Percentiles rank a stretch among this genome's conserved stretches.
These are phyloP conservation scores for Huntiella abstrusa DNA, from an alignment of 2,329 filamentous ascomycete species.

Conservation along the genomic window DNA sequence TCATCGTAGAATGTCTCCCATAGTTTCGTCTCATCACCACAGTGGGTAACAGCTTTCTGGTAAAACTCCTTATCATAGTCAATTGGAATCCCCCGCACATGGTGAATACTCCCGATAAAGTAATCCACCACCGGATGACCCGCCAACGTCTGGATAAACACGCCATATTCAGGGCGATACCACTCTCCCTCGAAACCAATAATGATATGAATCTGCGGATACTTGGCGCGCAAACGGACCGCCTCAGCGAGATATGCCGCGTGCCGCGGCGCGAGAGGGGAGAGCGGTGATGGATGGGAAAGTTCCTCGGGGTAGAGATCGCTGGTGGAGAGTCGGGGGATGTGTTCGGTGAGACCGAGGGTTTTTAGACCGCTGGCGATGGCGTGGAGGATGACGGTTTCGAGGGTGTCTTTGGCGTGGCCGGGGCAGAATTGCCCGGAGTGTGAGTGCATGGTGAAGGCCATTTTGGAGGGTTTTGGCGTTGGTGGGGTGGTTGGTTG, in stretches of 20 bases:
- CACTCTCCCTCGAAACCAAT: slow-evolving; percentile 90
- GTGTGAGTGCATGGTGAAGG: slow-evolving; percentile 94
- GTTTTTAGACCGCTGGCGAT: slow-evolving; percentile 62
- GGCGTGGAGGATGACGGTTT: slow-evolving; percentile 64
- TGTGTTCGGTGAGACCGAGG: slow-evolving; percentile 86
- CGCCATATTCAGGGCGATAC: slow-evolving; percentile 49
- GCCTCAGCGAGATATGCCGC: slow-evolving; percentile 61
- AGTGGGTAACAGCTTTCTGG: slow-evolving; percentile 30
- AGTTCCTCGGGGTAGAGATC: slow-evolving; percentile 86
- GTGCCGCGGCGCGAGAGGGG: slow-evolving; percentile 25
- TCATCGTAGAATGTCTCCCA: slow-evolving; percentile 76
- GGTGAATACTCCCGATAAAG: slow-evolving; percentile 85
- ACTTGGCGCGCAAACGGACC: slow-evolving; percentile 42
- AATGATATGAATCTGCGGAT: slow-evolving; percentile 56
- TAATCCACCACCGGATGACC: slow-evolving; percentile 54
- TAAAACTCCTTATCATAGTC: slow-evolving; percentile 64
- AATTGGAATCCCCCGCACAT: slow-evolving; percentile 69
- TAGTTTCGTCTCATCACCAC: slow-evolving; percentile 43
- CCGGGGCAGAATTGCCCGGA: slow-evolving; percentile 90
- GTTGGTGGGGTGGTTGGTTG: neutral
- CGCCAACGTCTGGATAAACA: slow-evolving; percentile 41
- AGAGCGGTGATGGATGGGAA: slow-evolving; percentile 12
- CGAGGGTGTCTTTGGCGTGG: slow-evolving; percentile 71
- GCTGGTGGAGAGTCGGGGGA: slow-evolving; percentile 53
- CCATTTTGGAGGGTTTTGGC: slow-evolving; percentile 37